Conservation (phyloP, 75 land plant genomes). For the Isoetes taiwanensis region DNA sequence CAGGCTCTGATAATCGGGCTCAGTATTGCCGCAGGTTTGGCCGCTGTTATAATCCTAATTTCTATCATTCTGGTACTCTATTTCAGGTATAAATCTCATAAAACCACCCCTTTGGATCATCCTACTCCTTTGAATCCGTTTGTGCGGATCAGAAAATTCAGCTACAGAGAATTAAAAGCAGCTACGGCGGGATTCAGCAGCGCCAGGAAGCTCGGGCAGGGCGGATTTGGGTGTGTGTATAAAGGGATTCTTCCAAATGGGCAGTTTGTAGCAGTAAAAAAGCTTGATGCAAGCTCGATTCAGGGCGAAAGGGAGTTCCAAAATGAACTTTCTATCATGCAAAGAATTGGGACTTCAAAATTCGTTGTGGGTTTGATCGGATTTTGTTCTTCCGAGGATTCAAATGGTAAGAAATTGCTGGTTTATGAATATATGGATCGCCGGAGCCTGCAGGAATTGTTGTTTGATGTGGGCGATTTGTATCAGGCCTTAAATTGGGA, state of each 20-base stretch:
- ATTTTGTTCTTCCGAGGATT: too few species aligned
- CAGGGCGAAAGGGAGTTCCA: constrained; percentile 7
- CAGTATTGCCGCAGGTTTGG: too few species aligned
- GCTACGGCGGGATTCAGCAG: neutral
- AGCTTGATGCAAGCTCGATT: neutral
- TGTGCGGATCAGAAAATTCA: neutral
- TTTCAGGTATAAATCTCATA: neutral
- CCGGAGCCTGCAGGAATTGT: neutral
- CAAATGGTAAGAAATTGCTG: neutral
- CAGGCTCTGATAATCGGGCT: too few species aligned
- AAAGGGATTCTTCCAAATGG: neutral
- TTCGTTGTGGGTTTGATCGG: neutral
- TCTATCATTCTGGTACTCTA: constrained; percentile 1
- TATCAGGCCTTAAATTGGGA: neutral
- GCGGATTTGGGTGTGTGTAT: neutral
- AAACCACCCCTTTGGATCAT: neutral
- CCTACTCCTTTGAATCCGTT: too few species aligned
- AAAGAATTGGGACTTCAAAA: neutral
- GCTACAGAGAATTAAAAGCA: neutral
- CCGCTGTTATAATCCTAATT: too few species aligned
- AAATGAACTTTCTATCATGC: neutral
- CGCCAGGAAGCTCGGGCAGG: constrained; percentile 5
- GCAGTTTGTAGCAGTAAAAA: neutral
- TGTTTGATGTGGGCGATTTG: neutral
- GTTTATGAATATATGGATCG: neutral